phyloP scores from a whole-genome alignment of 2,329 filamentous ascomycete species.

The Fusarium ramigenum region DNA sequence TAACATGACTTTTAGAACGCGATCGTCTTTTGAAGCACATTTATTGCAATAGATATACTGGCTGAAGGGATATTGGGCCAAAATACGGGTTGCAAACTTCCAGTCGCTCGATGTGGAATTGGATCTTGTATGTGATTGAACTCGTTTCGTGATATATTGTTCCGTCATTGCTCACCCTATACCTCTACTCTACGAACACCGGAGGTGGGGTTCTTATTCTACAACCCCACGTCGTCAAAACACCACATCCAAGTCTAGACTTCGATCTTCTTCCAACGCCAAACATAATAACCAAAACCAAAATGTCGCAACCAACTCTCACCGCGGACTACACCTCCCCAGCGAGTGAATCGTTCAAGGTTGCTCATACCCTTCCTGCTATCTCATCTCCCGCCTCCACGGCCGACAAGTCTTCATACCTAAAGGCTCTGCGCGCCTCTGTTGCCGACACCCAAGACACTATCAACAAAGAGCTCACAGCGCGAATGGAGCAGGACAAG shows the following conservation, averaged over 20 bases:
- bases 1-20: neutral
- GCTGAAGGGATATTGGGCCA: neutral
- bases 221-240: constrained; percentile 36
- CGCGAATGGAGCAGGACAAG: constrained; percentile 79
- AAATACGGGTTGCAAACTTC: neutral
- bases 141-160: neutral
- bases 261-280: neutral
- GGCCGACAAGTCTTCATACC: constrained; percentile 66
- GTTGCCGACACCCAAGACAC: constrained; percentile 68
- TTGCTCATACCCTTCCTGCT: constrained; percentile 50
- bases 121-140: neutral
- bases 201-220: constrained; percentile 17
- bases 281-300: neutral
- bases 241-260: constrained; percentile 3
- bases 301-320: constrained; percentile 28
- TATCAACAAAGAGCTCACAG: constrained; percentile 76
- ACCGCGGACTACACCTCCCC: constrained; percentile 65
- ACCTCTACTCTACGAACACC: neutral
- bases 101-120: neutral
- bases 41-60: neutral
- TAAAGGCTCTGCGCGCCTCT: constrained; percentile 66
- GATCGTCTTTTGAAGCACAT: neutral
- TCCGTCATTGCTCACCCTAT: neutral
- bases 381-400: constrained; percentile 49
- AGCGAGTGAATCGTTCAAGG: constrained; percentile 57